Base-by-base conservation (phyloP, 768 basidiomycete genomes). In the Zangia roseola region DNA sequence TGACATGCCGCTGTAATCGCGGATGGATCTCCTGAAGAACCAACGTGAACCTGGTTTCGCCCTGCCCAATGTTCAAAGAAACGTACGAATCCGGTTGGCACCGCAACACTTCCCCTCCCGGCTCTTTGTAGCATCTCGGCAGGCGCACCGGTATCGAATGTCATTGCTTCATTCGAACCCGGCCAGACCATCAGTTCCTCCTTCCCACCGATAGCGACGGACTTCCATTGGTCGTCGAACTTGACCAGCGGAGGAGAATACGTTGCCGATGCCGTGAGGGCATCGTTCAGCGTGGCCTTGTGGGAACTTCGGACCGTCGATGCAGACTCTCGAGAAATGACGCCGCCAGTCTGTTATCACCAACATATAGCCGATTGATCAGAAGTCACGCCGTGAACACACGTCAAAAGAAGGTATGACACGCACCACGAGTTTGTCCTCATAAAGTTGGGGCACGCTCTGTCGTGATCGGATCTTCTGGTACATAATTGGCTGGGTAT, bases 401-500 rank as follows among this genome's bases (percentile, higher is more conserved):
- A 40, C n/a, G 39, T 13, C 20, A 34, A 1, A 24, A 55, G 6
- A 20, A 38, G 10, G 10, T 5, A 24, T 12, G 24, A 44, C 16
- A 72, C 82, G 40, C 47, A 91, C 91, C 43, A 84, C 74, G 6
- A 94, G 75, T 37, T 83, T 84, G 37, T 86, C 79, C 60, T 94
- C 91, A 62, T 94, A 95, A 12, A 91, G 71, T 43, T 83, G 74
- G 6, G 91, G 91, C 5, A 93, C 90, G 12, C 86, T 88, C 39
- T 75, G 79, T 40, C 92, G 75, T 0, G 83, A 77, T 6, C 83
- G 78, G 59, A 95, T 94, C 69, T 88, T 82, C 65, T 89, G 78
- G 68, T 97, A 97, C 93, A 95, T 97, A 10, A 85, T 70, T 0
- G 94, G 93, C 50, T 86, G 87, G 0, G 94, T 95, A 64, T 92